Conservation (phyloP, 768 basidiomycete genomes). For the Fomitopsis pulvina region DNA sequence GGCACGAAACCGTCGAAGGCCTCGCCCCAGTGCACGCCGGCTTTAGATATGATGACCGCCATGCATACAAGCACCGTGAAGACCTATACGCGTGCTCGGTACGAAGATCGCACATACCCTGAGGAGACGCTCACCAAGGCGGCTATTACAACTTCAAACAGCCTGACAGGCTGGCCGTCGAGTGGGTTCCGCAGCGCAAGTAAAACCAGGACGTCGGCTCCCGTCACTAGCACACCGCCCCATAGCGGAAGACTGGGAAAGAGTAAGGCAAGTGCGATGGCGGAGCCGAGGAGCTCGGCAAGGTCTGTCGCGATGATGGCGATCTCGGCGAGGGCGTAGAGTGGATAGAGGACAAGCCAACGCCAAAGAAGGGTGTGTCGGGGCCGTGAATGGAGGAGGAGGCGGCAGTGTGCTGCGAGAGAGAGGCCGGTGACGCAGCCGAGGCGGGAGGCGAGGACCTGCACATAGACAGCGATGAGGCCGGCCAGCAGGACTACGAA, state of each 20-base stretch:
- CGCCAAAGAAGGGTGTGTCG: constrained; percentile 31
- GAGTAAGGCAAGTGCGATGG: constrained; percentile 50
- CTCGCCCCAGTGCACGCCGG: constrained; percentile 62
- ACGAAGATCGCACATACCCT: not conserved
- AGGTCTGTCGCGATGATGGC: constrained; percentile 53
- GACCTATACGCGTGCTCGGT: constrained; percentile 12
- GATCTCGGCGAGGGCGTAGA: constrained; percentile 38
- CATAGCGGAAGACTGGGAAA: constrained; percentile 43
- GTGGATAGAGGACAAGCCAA: constrained; percentile 37
- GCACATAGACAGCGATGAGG: constrained; percentile 75
- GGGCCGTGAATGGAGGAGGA: constrained; percentile 39
- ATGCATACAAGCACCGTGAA: constrained; percentile 69
- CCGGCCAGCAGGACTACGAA: constrained; percentile 84
- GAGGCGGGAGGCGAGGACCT: constrained; percentile 74
- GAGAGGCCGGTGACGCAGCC: constrained; percentile 81
- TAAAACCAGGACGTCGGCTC: constrained; percentile 44
- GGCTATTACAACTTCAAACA: constrained; percentile 64
- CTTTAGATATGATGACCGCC: constrained; percentile 64
- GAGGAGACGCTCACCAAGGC: constrained; percentile 35
- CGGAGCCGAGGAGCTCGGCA: constrained; percentile 55
- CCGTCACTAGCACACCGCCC: constrained; percentile 43
- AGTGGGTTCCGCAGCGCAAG: constrained; percentile 69
- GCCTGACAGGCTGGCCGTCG: constrained; percentile 53
- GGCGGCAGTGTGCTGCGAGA: constrained; percentile 41
- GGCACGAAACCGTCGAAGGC: constrained; percentile 77